phyloP scores from a whole-genome alignment of 2,329 filamentous ascomycete species.

The Verticillium longisporum region DNA sequence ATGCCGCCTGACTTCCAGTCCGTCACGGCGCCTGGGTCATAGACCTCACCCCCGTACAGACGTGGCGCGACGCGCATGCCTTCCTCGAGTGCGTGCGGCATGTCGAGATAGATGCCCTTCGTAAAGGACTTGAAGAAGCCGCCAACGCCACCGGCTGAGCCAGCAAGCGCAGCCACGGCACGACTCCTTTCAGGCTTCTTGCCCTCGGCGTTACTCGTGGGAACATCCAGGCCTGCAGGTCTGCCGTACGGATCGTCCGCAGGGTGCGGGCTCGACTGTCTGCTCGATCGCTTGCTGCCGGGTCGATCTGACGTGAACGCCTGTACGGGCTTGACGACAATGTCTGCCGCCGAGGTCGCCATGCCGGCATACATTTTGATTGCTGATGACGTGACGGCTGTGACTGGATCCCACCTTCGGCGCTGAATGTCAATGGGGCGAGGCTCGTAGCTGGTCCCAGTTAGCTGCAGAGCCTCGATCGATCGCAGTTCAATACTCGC shows the following conservation, averaged over 20 bases:
- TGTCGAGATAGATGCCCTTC: constrained; percentile 33
- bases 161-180: constrained; percentile 4
- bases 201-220: background rate
- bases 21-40: constrained; percentile 30
- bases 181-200: background rate
- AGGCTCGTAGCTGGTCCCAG: constrained; percentile 30
- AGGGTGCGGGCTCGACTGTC: background rate
- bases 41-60: constrained; percentile 34
- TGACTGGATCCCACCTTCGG: constrained; percentile 24
- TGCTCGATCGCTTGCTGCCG: background rate
- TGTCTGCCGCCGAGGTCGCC: constrained; percentile 9
- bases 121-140: constrained; percentile 26
- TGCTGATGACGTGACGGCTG: constrained; percentile 14
- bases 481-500: constrained; percentile 16
- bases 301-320: constrained; percentile 5
- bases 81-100: constrained; percentile 41
- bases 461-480: constrained; percentile 28
- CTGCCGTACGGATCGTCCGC: background rate
- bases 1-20: constrained; percentile 36
- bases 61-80: constrained; percentile 47
- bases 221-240: background rate
- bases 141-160: constrained; percentile 19
- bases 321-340: constrained; percentile 12
- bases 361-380: constrained; percentile 7
- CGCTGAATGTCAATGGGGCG: constrained; percentile 22